phyloP scores from a whole-genome alignment of 148 eudicot genomes.

The Oxyria digyna region DNA sequence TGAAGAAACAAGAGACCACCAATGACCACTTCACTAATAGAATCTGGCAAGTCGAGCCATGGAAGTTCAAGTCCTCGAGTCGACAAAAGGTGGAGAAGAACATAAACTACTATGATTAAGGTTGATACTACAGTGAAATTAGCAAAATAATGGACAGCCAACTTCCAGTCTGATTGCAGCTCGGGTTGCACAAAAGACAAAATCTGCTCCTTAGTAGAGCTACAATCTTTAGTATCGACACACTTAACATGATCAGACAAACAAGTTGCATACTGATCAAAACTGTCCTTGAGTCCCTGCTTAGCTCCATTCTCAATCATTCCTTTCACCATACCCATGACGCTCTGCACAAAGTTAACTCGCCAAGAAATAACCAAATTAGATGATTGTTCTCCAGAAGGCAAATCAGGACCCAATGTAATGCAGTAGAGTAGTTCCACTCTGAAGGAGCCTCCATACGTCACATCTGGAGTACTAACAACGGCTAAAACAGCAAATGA shows the following conservation, averaged over 20 bases:
- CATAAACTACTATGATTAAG: conserved; percentile 41
- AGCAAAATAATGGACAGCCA: conserved; percentile 65
- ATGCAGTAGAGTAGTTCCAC: conserved; percentile 64
- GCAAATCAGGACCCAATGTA: conserved; percentile 77
- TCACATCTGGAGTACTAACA: conserved; percentile 86
- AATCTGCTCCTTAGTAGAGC: conserved; percentile 60
- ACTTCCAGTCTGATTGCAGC: conserved; percentile 69
- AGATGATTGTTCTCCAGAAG: conserved; percentile 70
- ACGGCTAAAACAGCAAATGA: conserved; percentile 45
- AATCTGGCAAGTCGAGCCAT: conserved; percentile 91
- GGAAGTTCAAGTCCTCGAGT: conserved; percentile 90
- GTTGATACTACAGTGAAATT: conserved; percentile 73
- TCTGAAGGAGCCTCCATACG: conserved; percentile 63
- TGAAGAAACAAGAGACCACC: conserved; percentile 76
- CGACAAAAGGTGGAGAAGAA: conserved; percentile 47
- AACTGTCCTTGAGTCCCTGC: conserved; percentile 67
- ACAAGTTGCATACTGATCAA: conserved; percentile 38
- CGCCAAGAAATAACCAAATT: conserved; percentile 64
- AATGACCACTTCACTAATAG: conserved; percentile 73
- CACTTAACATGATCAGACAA: conserved; percentile 46
- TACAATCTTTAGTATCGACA: conserved; percentile 46
- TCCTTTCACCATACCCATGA: conserved; percentile 70
- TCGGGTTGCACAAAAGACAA: conserved; percentile 66
- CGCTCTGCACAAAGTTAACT: conserved; percentile 71
- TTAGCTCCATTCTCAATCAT: conserved; percentile 89